phyloP scores from a whole-genome alignment of 768 basidiomycete genomes.

The Suillus discolor region DNA sequence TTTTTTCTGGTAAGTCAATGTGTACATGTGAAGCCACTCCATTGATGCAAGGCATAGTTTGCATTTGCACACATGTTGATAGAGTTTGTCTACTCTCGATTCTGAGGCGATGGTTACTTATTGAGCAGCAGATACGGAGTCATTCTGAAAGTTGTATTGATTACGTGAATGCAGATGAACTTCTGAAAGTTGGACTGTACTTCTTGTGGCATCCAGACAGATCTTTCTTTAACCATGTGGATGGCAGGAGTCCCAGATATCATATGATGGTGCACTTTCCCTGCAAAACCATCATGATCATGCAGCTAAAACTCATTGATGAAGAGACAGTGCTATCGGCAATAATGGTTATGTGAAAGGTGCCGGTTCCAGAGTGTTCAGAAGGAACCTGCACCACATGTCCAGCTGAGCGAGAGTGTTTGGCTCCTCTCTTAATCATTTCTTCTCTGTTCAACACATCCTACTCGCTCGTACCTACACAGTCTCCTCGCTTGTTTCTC shows the following conservation, averaged over 20 bases:
- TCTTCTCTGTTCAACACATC: too few species aligned
- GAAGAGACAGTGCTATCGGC: neutral
- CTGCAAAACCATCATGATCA: neutral
- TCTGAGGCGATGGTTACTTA: neutral
- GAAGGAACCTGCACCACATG: too few species aligned
- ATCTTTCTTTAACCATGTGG: neutral
- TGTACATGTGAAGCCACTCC: neutral
- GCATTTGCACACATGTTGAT: neutral
- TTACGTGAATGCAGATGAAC: neutral
- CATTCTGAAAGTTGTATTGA: neutral
- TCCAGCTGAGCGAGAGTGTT: too few species aligned
- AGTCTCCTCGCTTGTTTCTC: too few species aligned
- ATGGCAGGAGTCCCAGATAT: neutral
- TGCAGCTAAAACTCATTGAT: neutral
- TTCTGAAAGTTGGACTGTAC: neutral
- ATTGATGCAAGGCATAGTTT: neutral
- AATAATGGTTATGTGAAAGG: too few species aligned
- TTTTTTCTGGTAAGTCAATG: neutral
- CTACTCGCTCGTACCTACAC: too few species aligned
- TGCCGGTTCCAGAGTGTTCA: too few species aligned
- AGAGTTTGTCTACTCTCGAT: neutral
- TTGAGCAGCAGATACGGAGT: neutral
- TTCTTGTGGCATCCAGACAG: neutral
- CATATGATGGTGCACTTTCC: neutral
- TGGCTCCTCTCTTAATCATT: too few species aligned